Evolutionary conservation across 1,284 basidiomycete genomes (phyloP).

Genomic region (Dichomitus squalens): DNA sequence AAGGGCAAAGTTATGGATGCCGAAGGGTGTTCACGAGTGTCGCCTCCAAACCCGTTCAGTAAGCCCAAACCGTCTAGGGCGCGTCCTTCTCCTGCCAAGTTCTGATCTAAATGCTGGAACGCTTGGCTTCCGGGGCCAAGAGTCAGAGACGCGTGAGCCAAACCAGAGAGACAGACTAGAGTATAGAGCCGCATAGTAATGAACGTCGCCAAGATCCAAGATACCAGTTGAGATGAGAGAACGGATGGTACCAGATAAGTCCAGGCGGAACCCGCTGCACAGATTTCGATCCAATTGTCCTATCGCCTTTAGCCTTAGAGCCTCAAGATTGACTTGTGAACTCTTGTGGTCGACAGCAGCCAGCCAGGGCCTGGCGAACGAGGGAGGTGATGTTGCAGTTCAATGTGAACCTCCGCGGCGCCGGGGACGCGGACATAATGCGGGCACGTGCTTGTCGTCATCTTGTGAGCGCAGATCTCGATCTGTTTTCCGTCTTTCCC

Average conservation of each 20-base stretch:
- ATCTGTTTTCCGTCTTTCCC: conserved; percentile 18
- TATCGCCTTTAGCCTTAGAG: neutral
- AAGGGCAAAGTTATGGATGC: neutral
- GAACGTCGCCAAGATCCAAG: neutral
- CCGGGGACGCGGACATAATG: neutral
- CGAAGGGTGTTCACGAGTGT: conserved; percentile 5
- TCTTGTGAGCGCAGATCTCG: conserved; percentile 14
- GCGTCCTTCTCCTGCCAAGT: neutral
- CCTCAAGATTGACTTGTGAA: neutral
- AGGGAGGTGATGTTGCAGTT: neutral
- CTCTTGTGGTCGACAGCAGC: neutral
- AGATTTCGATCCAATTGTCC: neutral
- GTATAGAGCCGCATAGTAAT: conserved; percentile 13
- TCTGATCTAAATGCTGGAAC: neutral
- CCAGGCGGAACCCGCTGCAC: neutral
- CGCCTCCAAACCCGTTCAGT: conserved; percentile 8
- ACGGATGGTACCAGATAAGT: no score
- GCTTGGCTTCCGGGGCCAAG: neutral
- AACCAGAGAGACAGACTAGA: conserved; percentile 9
- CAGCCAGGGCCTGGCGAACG: neutral
- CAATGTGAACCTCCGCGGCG: neutral
- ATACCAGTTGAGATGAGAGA: no score
- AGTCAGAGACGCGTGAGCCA: conserved; percentile 9
- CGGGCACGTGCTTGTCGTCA: conserved; percentile 17
- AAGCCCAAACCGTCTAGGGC: conserved; percentile 14